Percentiles rank a stretch among this genome's conserved stretches.
phyloP scores from a whole-genome alignment of 495 filamentous ascomycete genomes.

The Daldinia bambusicola region DNA sequence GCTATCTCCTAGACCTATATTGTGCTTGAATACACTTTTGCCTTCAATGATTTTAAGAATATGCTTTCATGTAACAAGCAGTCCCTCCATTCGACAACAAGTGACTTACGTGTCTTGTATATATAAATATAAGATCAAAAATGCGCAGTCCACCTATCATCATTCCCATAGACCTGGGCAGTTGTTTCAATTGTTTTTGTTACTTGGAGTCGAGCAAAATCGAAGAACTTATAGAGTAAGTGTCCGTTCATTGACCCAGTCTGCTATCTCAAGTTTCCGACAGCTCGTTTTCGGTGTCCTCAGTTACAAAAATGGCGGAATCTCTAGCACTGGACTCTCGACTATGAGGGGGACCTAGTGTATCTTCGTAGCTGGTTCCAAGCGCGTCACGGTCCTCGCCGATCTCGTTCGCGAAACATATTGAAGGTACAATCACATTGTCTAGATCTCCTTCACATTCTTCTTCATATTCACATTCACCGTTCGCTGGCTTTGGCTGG shows the following conservation, averaged over 20 bases:
- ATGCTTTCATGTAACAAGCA: background rate
- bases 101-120: background rate
- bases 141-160: background rate
- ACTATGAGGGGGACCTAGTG: background rate
- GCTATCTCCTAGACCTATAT: background rate
- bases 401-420: background rate
- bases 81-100: background rate
- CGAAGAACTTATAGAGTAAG: background rate
- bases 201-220: background rate
- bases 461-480: constrained; percentile 4
- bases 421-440: background rate
- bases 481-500: background rate
- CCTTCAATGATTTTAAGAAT: background rate
- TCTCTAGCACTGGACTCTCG: constrained; percentile 7
- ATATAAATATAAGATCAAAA: background rate
- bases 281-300: background rate
- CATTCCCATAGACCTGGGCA: background rate
- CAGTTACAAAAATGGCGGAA: constrained; percentile 9
- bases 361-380: background rate
- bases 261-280: background rate
- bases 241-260: background rate
- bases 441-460: constrained; percentile 7
- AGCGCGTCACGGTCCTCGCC: background rate
- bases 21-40: background rate
- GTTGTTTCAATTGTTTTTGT: background rate